A percentile compares a stretch with the other conserved stretches of the same genome.
Evolutionary conservation across 2,329 filamentous ascomycete genomes (phyloP).

Genomic region (Sclerotinia trifoliorum): DNA sequence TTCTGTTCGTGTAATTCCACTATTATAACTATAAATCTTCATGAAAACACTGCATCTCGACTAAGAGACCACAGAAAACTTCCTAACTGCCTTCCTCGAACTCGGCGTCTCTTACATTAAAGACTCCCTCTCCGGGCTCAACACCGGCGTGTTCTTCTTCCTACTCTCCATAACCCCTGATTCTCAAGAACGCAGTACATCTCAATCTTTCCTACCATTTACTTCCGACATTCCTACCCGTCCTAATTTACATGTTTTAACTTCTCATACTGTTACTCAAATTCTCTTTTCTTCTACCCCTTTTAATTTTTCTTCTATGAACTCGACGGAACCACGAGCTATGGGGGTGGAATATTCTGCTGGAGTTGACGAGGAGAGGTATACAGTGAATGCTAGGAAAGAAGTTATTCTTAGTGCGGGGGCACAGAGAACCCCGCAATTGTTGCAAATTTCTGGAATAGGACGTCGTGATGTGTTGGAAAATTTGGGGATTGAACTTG

Average conservation of each 20-base stretch:
- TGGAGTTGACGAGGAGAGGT: neutral
- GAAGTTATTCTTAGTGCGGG: constrained; percentile 53
- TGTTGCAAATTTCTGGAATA: constrained; percentile 53
- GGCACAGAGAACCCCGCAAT: constrained; percentile 51
- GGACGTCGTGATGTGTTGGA: constrained; percentile 47
- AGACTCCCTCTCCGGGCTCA: constrained; percentile 33
- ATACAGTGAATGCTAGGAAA: constrained; percentile 27
- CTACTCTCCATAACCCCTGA: neutral
- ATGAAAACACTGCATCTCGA: constrained; percentile 34
- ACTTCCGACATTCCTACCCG: neutral
- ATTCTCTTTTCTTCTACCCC: neutral
- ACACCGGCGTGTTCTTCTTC: constrained; percentile 9
- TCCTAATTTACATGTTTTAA: constrained; percentile 17
- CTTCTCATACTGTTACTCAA: constrained; percentile 9
- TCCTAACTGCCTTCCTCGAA: constrained; percentile 42
- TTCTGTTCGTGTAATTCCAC: neutral
- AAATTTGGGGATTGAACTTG: constrained; percentile 44
- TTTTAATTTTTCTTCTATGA: neutral
- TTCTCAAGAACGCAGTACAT: constrained; percentile 9
- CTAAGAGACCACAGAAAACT: constrained; percentile 37
- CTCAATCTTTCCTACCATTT: constrained; percentile 4
- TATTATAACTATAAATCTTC: constrained; percentile 39
- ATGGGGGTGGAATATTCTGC: neutral
- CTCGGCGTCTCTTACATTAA: constrained; percentile 42
- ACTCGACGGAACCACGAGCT: neutral